phyloP scores from a whole-genome alignment of 1,284 basidiomycete species.

The Anthracocystis setariae region DNA sequence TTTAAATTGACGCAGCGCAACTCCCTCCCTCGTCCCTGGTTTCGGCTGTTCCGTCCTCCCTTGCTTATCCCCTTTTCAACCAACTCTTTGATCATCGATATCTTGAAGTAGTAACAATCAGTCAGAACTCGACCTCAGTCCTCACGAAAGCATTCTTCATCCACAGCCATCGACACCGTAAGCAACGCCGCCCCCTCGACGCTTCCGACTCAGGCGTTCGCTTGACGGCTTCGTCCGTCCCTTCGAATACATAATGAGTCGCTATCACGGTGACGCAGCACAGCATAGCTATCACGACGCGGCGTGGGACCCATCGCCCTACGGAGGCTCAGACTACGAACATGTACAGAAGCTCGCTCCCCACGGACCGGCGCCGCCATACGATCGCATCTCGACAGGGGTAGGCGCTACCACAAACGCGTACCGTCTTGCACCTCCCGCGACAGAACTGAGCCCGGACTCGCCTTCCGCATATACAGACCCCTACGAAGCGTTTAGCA shows the following conservation, averaged over 20 bases:
- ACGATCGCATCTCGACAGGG: slow-evolving; percentile 29
- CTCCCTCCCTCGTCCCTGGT: not conserved
- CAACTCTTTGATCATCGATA: too few species aligned
- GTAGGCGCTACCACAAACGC: slow-evolving; percentile 40
- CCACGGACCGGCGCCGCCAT: not conserved
- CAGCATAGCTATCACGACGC: slow-evolving; percentile 39
- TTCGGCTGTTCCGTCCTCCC: not conserved
- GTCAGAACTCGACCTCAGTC: too few species aligned
- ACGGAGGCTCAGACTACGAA: slow-evolving; percentile 31
- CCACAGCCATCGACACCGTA: too few species aligned
- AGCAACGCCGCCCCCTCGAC: too few species aligned
- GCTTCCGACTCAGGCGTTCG: too few species aligned
- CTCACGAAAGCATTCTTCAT: too few species aligned
- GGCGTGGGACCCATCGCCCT: slow-evolving; percentile 41
- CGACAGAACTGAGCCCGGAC: slow-evolving; percentile 22
- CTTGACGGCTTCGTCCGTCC: too few species aligned
- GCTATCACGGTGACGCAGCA: slow-evolving; percentile 27
- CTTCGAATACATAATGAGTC: slow-evolving; percentile 20
- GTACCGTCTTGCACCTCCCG: slow-evolving; percentile 29
- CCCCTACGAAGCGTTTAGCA: slow-evolving; percentile 46
- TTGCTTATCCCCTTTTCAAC: not conserved
- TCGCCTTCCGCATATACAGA: slow-evolving; percentile 59
- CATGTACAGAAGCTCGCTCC: slow-evolving; percentile 15
- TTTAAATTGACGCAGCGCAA: not conserved
- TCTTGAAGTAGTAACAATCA: too few species aligned